Evolutionary conservation across 129 eudicot species (phyloP).

Genomic region (Pseudognaphalium luteoalbum): DNA sequence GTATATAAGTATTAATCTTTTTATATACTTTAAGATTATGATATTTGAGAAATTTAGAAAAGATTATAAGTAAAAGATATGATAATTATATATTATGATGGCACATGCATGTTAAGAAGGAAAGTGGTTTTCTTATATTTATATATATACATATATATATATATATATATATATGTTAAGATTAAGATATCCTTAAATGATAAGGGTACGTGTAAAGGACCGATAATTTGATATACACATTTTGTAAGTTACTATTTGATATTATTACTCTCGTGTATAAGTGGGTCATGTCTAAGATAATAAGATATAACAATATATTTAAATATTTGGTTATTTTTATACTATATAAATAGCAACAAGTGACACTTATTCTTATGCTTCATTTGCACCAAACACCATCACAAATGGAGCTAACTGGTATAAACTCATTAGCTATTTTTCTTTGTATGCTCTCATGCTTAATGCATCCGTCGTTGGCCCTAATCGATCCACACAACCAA

Average conservation of each 20-base stretch:
- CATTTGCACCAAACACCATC: conserved; percentile 19
- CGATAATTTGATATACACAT: background rate
- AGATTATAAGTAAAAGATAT: too few species aligned
- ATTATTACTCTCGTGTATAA: conserved; percentile 1
- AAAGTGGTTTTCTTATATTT: too few species aligned
- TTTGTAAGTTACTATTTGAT: background rate
- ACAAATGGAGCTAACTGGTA: conserved; percentile 25
- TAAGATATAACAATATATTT: too few species aligned
- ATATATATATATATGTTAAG: too few species aligned
- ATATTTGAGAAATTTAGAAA: too few species aligned
- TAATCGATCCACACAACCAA: conserved; percentile 4
- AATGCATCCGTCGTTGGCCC: background rate
- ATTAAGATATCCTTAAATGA: too few species aligned
- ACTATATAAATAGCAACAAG: conserved; percentile 22
- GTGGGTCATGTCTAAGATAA: background rate
- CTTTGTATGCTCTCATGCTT: conserved; percentile 17
- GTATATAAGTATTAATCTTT: too few species aligned
- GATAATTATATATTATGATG: too few species aligned
- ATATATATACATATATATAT: too few species aligned
- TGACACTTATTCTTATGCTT: background rate
- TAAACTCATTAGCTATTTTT: conserved; percentile 16
- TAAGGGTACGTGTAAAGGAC: too few species aligned
- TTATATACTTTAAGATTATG: too few species aligned
- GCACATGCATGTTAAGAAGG: too few species aligned
- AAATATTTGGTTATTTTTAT: background rate